Conservation (phyloP, 129 eudicot genomes). For the Helichrysum umbraculigerum region DNA sequence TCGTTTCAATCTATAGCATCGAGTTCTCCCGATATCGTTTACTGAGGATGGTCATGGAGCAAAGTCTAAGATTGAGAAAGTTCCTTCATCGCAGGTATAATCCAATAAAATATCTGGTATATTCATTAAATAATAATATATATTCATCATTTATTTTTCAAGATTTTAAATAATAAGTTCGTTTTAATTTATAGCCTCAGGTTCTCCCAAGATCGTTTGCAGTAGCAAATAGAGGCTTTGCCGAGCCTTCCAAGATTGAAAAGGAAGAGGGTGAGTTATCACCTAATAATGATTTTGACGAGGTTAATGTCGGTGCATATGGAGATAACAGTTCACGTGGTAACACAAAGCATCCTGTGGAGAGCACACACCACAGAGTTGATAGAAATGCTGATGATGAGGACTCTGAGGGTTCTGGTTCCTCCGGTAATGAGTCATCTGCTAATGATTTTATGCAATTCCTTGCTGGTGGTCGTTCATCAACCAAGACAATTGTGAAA, state of each 20-base stretch:
- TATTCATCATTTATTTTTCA: neutral
- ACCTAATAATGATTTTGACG: conserved; percentile 83
- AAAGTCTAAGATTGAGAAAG: conserved; percentile 45
- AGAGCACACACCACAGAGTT: conserved; percentile 29
- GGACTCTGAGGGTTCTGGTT: conserved; percentile 80
- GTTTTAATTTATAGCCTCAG: conserved; percentile 39
- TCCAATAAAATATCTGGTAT: neutral
- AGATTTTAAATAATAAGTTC: neutral
- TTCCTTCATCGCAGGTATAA: conserved; percentile 54
- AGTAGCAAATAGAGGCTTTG: conserved; percentile 40
- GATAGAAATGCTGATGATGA: conserved; percentile 85
- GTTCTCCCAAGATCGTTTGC: conserved; percentile 40
- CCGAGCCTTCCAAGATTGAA: conserved; percentile 63
- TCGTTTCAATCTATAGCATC: conserved; percentile 38
- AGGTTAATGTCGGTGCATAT: conserved; percentile 44
- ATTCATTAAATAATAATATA: neutral
- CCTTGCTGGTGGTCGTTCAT: too few relatives aligned
- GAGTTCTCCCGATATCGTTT: conserved; percentile 39
- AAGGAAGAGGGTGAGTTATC: conserved; percentile 98
- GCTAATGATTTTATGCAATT: conserved; percentile 49
- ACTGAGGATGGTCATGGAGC: conserved; percentile 48
- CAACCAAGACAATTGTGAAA: too few relatives aligned
- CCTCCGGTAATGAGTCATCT: conserved; percentile 90
- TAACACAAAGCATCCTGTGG: conserved; percentile 6
- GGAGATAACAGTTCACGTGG: too few relatives aligned